Evolutionary conservation across 164 flowering plant genomes (phyloP).

Genomic region (Tetracentron sinense): DNA sequence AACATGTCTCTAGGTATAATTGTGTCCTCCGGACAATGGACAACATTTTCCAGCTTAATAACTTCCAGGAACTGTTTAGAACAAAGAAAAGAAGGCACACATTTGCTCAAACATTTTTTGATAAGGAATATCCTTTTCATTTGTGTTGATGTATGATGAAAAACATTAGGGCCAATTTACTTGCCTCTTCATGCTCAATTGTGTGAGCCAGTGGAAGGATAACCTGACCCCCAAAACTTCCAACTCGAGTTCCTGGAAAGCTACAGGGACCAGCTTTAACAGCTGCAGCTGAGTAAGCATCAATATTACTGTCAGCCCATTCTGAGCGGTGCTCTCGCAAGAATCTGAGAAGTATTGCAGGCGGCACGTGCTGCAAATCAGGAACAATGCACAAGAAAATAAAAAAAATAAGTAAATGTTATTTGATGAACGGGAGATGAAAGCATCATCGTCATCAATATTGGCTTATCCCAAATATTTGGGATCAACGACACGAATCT

Average conservation of each 20-base stretch:
- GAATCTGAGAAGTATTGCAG: conserved; percentile 68
- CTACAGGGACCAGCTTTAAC: conserved; percentile 62
- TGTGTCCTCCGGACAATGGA: conserved; percentile 64
- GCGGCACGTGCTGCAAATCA: conserved; percentile 61
- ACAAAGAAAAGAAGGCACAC: conserved; percentile 8
- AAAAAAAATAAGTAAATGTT: too few relatives aligned
- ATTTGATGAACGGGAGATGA: too few relatives aligned
- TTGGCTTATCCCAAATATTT: too few relatives aligned
- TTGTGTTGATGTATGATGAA: not conserved
- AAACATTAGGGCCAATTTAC: not conserved
- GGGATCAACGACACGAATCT: too few relatives aligned
- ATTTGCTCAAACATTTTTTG: not conserved
- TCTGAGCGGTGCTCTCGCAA: conserved; percentile 78
- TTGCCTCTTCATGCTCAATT: conserved; percentile 91
- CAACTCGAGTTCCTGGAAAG: conserved; percentile 52
- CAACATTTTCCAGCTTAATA: conserved; percentile 71
- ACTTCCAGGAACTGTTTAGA: conserved; percentile 78
- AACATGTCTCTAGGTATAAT: conserved; percentile 75
- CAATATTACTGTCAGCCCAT: conserved; percentile 72
- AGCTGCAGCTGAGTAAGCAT: conserved; percentile 66
- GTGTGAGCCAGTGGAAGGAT: conserved; percentile 75
- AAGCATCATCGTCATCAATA: too few relatives aligned
- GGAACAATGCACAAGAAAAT: too few relatives aligned
- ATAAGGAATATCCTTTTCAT: not conserved
- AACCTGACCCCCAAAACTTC: conserved; percentile 57